Percentiles rank a stretch among this genome's conserved stretches.
These are phyloP conservation scores for Ceriops zippeliana DNA, from an alignment of 345 rosid genomes.

Conservation along the genomic window DNA sequence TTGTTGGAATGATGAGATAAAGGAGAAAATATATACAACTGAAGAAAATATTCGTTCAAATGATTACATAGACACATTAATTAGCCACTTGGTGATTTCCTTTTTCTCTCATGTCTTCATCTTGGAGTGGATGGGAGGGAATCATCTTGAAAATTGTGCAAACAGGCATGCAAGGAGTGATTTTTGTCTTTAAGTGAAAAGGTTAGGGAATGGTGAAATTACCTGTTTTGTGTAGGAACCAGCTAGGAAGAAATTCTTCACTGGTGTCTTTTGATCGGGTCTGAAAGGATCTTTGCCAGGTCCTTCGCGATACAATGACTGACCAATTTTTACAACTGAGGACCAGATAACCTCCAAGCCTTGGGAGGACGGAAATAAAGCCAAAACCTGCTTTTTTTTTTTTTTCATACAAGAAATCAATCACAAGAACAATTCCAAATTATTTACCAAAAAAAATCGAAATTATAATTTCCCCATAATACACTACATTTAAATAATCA, in stretches of 20 bases:
- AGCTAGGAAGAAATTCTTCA: slow-evolving; percentile 87
- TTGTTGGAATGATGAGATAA: no score
- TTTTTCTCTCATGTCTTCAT: no score
- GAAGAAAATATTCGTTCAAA: no score
- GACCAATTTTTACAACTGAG: slow-evolving; percentile 91
- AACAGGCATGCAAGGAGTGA: background rate
- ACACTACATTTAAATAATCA: background rate
- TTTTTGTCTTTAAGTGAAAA: no score
- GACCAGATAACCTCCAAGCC: slow-evolving; percentile 85
- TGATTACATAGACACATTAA: no score
- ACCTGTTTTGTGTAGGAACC: slow-evolving; percentile 99
- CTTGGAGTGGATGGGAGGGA: no score
- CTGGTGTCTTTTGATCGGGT: slow-evolving; percentile 94
- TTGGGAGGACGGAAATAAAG: slow-evolving; percentile 85
- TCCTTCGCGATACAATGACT: slow-evolving; percentile 91
- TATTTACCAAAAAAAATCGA: no score
- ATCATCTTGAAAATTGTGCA: background rate
- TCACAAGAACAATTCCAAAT: background rate
- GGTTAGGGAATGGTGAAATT: background rate
- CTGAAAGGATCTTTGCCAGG: slow-evolving; percentile 96
- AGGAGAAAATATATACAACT: no score
- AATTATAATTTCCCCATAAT: no score
- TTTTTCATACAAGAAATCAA: background rate
- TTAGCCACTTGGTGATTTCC: no score
- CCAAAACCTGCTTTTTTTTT: slow-evolving; percentile 46